A percentile compares a stretch with the other conserved stretches of the same genome.
These are phyloP conservation scores for Leishmania mexicana DNA, from an alignment of 208 protist genomes.

Conservation along the genomic window DNA sequence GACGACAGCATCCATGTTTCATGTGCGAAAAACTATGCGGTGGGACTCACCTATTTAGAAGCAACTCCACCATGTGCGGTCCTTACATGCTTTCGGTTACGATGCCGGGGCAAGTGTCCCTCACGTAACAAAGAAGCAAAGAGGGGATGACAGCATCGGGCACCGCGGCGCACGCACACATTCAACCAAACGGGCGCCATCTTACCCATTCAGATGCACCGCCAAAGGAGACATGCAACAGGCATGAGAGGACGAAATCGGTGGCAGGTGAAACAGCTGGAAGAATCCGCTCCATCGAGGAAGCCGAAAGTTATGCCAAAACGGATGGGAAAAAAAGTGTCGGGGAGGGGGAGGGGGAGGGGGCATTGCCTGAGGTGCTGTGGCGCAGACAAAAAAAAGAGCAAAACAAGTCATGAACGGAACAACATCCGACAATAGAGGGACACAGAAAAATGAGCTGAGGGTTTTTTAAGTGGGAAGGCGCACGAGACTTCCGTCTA, in stretches of 20 bases:
- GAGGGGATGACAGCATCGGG: not conserved
- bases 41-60: not conserved
- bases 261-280: not conserved
- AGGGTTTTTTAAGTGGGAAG: not conserved
- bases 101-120: not conserved
- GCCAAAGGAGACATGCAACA: not conserved
- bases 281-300: not conserved
- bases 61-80: not conserved
- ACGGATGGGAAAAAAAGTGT: not conserved
- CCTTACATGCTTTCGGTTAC: not conserved
- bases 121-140: not conserved
- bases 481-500: not conserved
- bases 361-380: not conserved
- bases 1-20: not conserved
- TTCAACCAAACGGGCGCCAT: not conserved
- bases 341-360: not conserved
- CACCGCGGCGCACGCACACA: not conserved
- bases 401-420: not conserved
- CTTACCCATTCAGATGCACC: not conserved
- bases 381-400: not conserved
- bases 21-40: not conserved
- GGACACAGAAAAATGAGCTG: not conserved
- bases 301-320: not conserved
- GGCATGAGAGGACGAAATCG: not conserved
- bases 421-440: not conserved